Conservation (phyloP, 768 basidiomycete species). For the Lactifluus echinatus region DNA sequence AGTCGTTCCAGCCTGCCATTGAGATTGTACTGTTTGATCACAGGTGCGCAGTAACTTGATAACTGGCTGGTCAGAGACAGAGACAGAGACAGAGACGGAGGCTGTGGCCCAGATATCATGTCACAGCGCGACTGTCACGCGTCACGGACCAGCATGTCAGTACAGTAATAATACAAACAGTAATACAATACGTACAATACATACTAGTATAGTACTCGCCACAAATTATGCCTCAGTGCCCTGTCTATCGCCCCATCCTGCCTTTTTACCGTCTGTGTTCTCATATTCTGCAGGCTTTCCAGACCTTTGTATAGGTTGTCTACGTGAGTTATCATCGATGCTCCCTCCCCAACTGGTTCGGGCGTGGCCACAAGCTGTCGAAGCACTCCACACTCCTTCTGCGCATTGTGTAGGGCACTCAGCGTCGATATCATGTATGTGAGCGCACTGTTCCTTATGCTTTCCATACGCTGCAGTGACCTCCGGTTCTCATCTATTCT, state of each 20-base stretch:
- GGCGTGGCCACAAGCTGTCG: neutral
- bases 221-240: neutral
- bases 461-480: neutral
- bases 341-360: neutral
- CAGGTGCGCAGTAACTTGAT: no score
- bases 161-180: no score
- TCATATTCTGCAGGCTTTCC: neutral
- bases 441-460: neutral
- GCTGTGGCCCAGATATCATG: no score
- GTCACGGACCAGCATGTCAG: no score
- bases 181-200: no score
- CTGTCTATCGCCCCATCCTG: neutral
- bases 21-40: no score
- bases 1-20: slow-evolving; percentile 8
- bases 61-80: no score
- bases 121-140: no score
- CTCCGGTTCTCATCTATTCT: neutral
- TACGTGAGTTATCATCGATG: neutral
- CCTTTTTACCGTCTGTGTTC: neutral
- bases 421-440: neutral
- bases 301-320: neutral
- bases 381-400: neutral
- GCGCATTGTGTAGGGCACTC: neutral
- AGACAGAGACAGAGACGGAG: no score
- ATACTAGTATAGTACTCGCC: no score